Evolutionary conservation across 805 yeast genomes (phyloP).

Genomic region (Schwanniomyces polymorphus): DNA sequence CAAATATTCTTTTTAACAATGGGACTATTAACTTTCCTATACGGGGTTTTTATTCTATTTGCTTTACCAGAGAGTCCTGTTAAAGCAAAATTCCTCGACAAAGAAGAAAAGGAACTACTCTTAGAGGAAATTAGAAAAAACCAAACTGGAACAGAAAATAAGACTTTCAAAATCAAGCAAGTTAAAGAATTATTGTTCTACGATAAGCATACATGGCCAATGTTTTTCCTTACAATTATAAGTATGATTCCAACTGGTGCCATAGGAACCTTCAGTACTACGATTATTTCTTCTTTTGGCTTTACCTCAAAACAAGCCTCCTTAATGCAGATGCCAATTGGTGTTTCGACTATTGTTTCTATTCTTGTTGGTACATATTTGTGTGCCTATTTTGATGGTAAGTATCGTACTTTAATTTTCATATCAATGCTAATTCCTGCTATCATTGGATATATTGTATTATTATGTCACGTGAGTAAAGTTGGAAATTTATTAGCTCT

Average conservation of each 20-base stretch:
- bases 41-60: constrained; percentile 46
- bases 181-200: constrained; percentile 44
- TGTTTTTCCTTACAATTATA: constrained; percentile 43
- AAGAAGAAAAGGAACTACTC: constrained; percentile 40
- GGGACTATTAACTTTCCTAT: constrained; percentile 51
- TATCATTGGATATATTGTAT: constrained; percentile 39
- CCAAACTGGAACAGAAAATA: constrained; percentile 54
- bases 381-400: constrained; percentile 25
- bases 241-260: constrained; percentile 54
- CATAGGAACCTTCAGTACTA: constrained; percentile 52
- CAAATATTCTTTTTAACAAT: constrained; percentile 58
- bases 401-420: constrained; percentile 17
- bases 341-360: constrained; percentile 43
- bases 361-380: constrained; percentile 31
- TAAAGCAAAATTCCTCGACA: constrained; percentile 34
- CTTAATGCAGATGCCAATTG: constrained; percentile 57
- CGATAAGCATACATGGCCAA: constrained; percentile 53
- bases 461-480: constrained; percentile 30
- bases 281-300: constrained; percentile 54
- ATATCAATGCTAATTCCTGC: constrained; percentile 33
- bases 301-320: constrained; percentile 46
- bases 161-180: constrained; percentile 45
- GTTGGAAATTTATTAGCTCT: constrained; percentile 51
- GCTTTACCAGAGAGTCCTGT: constrained; percentile 52
- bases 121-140: constrained; percentile 47